A percentile compares a stretch with the other conserved stretches of the same genome.
phyloP scores from a whole-genome alignment of 345 rosid species.

The Sisymbrium altissimum region DNA sequence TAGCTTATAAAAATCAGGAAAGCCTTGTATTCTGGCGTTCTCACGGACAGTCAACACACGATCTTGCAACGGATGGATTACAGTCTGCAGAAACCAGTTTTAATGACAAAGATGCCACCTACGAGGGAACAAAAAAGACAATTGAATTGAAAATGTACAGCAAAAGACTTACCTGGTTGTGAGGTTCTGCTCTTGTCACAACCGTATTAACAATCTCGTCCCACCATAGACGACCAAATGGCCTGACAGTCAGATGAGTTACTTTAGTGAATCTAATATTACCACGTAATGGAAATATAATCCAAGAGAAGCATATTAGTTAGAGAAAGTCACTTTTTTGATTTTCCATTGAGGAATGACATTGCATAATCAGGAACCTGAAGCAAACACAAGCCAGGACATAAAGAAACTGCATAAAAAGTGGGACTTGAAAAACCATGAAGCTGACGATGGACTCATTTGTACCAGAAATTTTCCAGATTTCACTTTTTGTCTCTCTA shows the following conservation, averaged over 20 bases:
- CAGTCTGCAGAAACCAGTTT: neutral
- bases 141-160: neutral
- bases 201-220: neutral
- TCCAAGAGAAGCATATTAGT: neutral
- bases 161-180: neutral
- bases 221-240: constrained; percentile 1
- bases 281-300: neutral
- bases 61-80: constrained; percentile 43
- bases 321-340: constrained; percentile 25
- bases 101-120: neutral
- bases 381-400: neutral
- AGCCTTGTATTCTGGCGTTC: constrained; percentile 49
- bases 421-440: neutral
- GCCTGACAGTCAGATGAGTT: neutral
- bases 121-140: no score
- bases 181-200: constrained; percentile 8
- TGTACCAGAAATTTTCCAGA: constrained; percentile 43
- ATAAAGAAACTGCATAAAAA: neutral
- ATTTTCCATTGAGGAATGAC: neutral
- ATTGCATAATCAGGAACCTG: constrained; percentile 51
- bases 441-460: neutral
- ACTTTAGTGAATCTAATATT: neutral
- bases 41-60: constrained; percentile 44
- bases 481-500: constrained; percentile 33
- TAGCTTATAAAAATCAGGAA: constrained; percentile 45